A percentile compares a stretch with the other conserved stretches of the same genome.
Conservation (phyloP, 108 stramenopile genomes). For the Cyclotella choctawhatcheeana region DNA sequence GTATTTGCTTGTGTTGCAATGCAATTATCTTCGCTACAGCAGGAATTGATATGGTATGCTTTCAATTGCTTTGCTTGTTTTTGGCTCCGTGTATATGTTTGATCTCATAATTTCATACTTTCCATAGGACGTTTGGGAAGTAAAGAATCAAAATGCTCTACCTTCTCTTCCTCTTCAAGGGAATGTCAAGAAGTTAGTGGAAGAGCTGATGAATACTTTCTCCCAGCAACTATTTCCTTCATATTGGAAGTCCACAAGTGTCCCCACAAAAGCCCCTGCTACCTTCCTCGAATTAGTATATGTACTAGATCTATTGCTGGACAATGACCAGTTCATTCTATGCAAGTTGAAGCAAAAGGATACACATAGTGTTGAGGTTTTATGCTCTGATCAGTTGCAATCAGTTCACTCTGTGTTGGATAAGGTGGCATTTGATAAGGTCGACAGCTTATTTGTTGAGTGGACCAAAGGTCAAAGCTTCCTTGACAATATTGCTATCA, state of each 20-base stretch:
- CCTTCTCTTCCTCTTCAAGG: conserved; percentile 29
- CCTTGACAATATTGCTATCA: conserved; percentile 2
- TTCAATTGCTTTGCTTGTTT: too few species aligned
- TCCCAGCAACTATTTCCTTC: background rate
- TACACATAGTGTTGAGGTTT: background rate
- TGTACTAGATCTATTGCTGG: background rate
- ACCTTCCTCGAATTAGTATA: conserved; percentile 15
- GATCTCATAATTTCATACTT: too few species aligned
- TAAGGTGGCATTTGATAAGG: conserved; percentile 9
- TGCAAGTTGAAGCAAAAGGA: conserved; percentile 18
- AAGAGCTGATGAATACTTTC: conserved; percentile 1
- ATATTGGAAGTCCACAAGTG: background rate
- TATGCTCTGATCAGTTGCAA: background rate
- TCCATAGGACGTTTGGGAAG: background rate
- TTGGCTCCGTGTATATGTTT: too few species aligned
- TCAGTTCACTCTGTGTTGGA: background rate
- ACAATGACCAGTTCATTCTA: conserved; percentile 1
- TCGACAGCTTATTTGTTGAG: background rate
- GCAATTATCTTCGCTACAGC: conserved; percentile 17
- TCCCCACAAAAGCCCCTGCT: background rate
- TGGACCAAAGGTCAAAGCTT: conserved; percentile 11
- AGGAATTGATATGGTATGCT: conserved; percentile 24
- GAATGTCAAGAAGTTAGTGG: conserved; percentile 18
- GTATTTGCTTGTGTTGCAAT: conserved; percentile 31
- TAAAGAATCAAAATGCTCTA: conserved; percentile 2